Percentiles rank a stretch among this genome's conserved stretches.
Evolutionary conservation across 768 basidiomycete species (phyloP).

Genomic region (Macrocybe gigantea): DNA sequence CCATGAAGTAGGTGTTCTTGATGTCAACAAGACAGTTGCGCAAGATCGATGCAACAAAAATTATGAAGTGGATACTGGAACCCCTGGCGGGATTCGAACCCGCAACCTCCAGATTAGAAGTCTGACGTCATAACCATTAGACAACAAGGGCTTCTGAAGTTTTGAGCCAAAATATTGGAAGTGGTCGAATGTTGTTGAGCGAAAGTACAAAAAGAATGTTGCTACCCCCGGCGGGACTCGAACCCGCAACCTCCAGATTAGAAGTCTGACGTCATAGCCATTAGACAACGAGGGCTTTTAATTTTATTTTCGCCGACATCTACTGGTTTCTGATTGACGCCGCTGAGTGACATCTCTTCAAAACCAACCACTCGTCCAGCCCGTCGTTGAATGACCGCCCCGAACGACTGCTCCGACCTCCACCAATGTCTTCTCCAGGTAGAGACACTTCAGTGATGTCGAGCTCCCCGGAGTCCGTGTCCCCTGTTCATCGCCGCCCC

Average conservation of each 20-base stretch:
- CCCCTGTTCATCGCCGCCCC: slow-evolving; percentile 23
- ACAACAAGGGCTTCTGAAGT: slow-evolving; percentile 59
- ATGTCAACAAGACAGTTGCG: not conserved
- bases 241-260: slow-evolving; percentile 86
- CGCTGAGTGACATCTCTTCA: no score
- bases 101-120: slow-evolving; percentile 87
- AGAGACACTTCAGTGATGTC: not conserved
- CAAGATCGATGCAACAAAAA: not conserved
- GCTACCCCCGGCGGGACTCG: slow-evolving; percentile 81
- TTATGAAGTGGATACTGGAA: slow-evolving; percentile 18
- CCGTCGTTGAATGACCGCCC: no score
- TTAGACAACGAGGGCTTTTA: slow-evolving; percentile 75
- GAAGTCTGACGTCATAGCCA: slow-evolving; percentile 92
- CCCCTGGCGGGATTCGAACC: slow-evolving; percentile 85
- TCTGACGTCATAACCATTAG: slow-evolving; percentile 92
- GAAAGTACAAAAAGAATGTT: not conserved
- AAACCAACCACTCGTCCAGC: no score
- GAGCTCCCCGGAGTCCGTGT: slow-evolving; percentile 3
- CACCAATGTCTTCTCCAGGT: no score
- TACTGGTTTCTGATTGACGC: no score
- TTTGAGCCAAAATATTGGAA: not conserved
- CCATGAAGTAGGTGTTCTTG: not conserved
- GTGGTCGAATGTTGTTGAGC: not conserved
- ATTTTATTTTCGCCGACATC: no score
- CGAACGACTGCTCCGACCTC: no score